phyloP scores from a whole-genome alignment of 768 basidiomycete genomes.

The Leccinum subtestaceum region DNA sequence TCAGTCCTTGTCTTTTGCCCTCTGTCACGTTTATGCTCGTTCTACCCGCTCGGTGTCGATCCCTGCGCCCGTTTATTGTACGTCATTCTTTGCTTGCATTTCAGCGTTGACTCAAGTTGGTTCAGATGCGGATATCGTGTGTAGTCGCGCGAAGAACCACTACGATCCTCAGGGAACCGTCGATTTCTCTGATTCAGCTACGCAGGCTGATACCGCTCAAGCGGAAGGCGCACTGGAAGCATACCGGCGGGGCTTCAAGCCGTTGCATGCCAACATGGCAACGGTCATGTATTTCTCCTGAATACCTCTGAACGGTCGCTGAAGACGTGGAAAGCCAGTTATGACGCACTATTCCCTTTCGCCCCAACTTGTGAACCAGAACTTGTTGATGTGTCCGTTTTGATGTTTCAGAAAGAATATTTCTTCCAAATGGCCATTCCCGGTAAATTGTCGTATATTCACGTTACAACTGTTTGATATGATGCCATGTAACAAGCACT shows the following conservation, averaged over 20 bases:
- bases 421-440: neutral
- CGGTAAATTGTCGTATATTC: neutral
- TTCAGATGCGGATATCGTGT: conserved; percentile 73
- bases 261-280: conserved; percentile 49
- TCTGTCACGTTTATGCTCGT: conserved; percentile 80
- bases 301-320: conserved; percentile 3
- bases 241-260: conserved; percentile 54
- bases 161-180: conserved; percentile 61
- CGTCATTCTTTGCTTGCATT: conserved; percentile 19
- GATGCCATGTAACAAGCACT: conserved; percentile 1
- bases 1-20: conserved; percentile 67
- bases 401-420: neutral
- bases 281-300: conserved; percentile 59
- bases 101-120: conserved; percentile 1
- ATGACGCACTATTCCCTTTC: neutral
- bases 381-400: neutral
- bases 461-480: neutral
- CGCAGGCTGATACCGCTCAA: conserved; percentile 41
- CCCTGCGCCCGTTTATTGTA: conserved; percentile 81
- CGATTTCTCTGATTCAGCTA: conserved; percentile 60
- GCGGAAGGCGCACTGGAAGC: conserved; percentile 44
- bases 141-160: conserved; percentile 77
- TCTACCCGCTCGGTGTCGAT: conserved; percentile 81
- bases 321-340: neutral
- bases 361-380: neutral